Evolutionary conservation across 352 stramenopile species (phyloP).

Genomic region (Globisporangium megalacanthum): DNA sequence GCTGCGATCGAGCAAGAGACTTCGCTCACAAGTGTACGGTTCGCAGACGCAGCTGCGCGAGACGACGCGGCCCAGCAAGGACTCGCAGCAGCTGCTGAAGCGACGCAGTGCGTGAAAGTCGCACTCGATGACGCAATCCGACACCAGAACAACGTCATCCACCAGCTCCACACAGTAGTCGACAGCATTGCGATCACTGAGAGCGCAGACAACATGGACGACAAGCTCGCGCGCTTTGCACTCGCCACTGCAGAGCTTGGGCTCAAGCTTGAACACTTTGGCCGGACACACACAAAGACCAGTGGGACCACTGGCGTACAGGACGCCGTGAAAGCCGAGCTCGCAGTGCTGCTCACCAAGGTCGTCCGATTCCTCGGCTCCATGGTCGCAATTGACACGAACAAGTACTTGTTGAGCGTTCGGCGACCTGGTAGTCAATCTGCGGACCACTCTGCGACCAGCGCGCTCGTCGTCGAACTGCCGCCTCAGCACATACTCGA

Average conservation of each 20-base stretch:
- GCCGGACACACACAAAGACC: slow-evolving; percentile 7
- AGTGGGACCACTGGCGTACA: background rate
- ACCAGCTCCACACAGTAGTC: slow-evolving; percentile 65
- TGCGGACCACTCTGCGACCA: slow-evolving; percentile 29
- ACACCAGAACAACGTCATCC: slow-evolving; percentile 54
- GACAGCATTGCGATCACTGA: slow-evolving; percentile 57
- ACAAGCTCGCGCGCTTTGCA: slow-evolving; percentile 48
- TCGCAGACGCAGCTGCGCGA: slow-evolving; percentile 21
- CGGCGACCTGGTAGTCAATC: slow-evolving; percentile 6
- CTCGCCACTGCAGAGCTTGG: slow-evolving; percentile 37
- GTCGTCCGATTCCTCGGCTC: slow-evolving; percentile 54
- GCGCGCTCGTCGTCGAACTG: slow-evolving; percentile 36
- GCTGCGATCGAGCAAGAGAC: slow-evolving; percentile 29
- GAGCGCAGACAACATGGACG: slow-evolving; percentile 46
- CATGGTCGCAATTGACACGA: slow-evolving; percentile 54
- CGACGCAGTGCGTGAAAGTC: slow-evolving; percentile 22
- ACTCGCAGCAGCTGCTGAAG: slow-evolving; percentile 18
- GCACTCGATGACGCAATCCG: slow-evolving; percentile 34
- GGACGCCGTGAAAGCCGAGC: slow-evolving; percentile 21
- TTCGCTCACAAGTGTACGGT: slow-evolving; percentile 13
- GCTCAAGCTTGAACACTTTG: slow-evolving; percentile 54
- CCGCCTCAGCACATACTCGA: slow-evolving; percentile 43
- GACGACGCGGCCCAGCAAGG: slow-evolving; percentile 26
- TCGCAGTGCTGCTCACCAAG: slow-evolving; percentile 48
- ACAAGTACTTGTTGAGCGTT: slow-evolving; percentile 45